Evolutionary conservation across 2,329 filamentous ascomycete species (phyloP).

Genomic region (Emergomyces orientalis): DNA sequence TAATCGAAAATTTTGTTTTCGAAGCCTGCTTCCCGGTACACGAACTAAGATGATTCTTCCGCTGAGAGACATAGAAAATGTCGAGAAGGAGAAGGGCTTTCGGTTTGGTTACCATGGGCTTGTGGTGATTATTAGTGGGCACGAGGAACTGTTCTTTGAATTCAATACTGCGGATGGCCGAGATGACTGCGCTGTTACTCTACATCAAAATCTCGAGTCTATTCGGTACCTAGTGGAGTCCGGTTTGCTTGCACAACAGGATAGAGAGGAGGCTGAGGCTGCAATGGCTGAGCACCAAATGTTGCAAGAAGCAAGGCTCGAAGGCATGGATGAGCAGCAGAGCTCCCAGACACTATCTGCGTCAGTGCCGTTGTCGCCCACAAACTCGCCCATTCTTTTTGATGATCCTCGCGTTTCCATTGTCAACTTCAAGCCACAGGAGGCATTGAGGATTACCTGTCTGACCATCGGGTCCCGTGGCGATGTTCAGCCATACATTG

Average conservation of each 20-base stretch:
- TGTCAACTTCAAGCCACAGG: constrained; percentile 77
- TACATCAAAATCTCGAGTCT: constrained; percentile 67
- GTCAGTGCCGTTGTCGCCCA: constrained; percentile 25
- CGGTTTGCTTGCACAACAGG: constrained; percentile 55
- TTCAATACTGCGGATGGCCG: constrained; percentile 68
- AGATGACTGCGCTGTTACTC: constrained; percentile 78
- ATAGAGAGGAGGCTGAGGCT: constrained; percentile 60
- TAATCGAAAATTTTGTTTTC: constrained; percentile 79
- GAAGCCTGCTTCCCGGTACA: constrained; percentile 79
- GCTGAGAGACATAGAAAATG: constrained; percentile 82
- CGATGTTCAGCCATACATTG: constrained; percentile 96
- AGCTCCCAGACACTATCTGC: constrained; percentile 18
- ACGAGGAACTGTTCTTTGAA: constrained; percentile 95
- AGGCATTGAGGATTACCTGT: constrained; percentile 76
- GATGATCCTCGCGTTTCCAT: constrained; percentile 84
- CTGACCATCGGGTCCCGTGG: constrained; percentile 92
- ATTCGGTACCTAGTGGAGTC: constrained; percentile 62
- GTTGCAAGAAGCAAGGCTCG: constrained; percentile 61
- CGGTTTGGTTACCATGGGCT: constrained; percentile 83
- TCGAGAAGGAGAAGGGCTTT: constrained; percentile 91
- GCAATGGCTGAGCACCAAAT: constrained; percentile 75
- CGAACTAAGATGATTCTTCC: constrained; percentile 88
- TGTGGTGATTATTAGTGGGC: constrained; percentile 83
- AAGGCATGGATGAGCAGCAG: constrained; percentile 29
- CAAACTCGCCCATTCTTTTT: constrained; percentile 61